phyloP scores from a whole-genome alignment of 768 basidiomycete species.

The Hemileccinum impolitum region DNA sequence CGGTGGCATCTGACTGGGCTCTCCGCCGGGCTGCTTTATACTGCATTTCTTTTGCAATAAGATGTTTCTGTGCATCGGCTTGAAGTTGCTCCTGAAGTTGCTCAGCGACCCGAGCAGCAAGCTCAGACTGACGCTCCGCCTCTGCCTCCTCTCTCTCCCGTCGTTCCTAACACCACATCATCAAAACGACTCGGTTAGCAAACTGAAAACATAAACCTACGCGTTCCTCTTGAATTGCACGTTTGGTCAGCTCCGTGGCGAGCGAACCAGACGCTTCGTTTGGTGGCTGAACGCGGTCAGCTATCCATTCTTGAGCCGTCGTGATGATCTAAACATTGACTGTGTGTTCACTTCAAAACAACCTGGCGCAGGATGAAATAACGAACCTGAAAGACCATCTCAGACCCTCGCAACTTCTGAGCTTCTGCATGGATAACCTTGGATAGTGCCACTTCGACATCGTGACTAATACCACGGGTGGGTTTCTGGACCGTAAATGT shows the following conservation, averaged over 20 bases:
- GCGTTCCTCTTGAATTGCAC: conserved; percentile 66
- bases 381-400: conserved; percentile 76
- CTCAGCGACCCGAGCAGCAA: conserved; percentile 50
- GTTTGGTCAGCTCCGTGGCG: conserved; percentile 72
- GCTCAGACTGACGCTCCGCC: conserved; percentile 47
- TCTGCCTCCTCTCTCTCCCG: conserved; percentile 55
- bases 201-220: conserved; percentile 34
- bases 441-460: conserved; percentile 54
- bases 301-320: conserved; percentile 70
- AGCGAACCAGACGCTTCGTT: conserved; percentile 66
- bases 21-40: conserved; percentile 54
- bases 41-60: conserved; percentile 43
- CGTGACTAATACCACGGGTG: conserved; percentile 51
- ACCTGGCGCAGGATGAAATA: background rate
- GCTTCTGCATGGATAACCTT: conserved; percentile 64
- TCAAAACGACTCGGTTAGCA: background rate
- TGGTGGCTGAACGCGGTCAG: conserved; percentile 50
- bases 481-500: conserved; percentile 68
- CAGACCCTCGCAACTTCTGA: conserved; percentile 60
- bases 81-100: conserved; percentile 65
- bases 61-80: conserved; percentile 58
- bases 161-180: conserved; percentile 39
- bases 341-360: background rate
- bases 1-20: conserved; percentile 69
- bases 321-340: conserved; percentile 53